These are phyloP conservation scores for Didymella pomorum DNA, from an alignment of 2,329 filamentous ascomycete genomes.

Conservation along the genomic window DNA sequence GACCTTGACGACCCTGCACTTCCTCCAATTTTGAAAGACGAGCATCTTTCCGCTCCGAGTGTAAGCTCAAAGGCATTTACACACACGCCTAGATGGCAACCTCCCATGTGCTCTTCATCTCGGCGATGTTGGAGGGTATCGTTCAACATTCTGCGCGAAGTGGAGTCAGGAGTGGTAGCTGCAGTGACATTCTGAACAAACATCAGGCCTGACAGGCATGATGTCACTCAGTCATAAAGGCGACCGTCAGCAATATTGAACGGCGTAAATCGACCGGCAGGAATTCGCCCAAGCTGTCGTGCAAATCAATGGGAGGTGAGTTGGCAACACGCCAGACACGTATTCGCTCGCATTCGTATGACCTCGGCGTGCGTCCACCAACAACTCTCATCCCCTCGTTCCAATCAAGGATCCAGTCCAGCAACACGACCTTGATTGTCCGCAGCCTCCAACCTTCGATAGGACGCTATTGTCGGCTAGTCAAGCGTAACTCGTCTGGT, in stretches of 20 bases:
- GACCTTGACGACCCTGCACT: not conserved
- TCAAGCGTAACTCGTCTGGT: constrained; percentile 9
- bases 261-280: not conserved
- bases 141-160: not conserved
- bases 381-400: constrained; percentile 7
- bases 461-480: constrained; percentile 3
- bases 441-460: constrained; percentile 6
- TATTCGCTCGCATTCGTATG: constrained; percentile 2
- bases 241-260: not conserved
- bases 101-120: not conserved
- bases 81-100: too few relatives aligned
- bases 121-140: not conserved
- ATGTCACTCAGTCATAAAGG: not conserved
- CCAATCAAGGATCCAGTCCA: constrained; percentile 9
- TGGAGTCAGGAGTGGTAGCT: not conserved
- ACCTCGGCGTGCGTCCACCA: constrained; percentile 4
- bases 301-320: not conserved
- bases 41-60: not conserved
- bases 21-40: not conserved
- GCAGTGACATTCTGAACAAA: not conserved
- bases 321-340: constrained; percentile 2
- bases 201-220: not conserved
- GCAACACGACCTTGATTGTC: not conserved
- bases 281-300: not conserved
- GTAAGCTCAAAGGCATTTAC: not conserved